Conservation (phyloP, 108 stramenopile species). For the Conticribra weissflogii region DNA sequence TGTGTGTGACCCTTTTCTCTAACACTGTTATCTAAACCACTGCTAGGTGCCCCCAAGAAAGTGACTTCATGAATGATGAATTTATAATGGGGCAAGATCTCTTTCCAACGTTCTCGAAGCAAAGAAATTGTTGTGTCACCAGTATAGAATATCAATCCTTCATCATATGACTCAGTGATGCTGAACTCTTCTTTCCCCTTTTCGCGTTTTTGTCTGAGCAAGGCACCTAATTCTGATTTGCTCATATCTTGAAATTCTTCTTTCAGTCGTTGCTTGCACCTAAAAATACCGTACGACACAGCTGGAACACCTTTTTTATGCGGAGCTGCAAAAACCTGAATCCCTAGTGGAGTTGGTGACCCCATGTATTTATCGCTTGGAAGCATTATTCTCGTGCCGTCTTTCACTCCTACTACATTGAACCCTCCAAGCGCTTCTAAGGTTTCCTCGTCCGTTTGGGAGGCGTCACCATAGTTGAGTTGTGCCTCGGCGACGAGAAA, state of each 20-base stretch:
- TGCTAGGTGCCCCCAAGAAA: constrained; percentile 54
- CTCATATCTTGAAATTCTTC: constrained; percentile 45
- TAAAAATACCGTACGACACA: constrained; percentile 56
- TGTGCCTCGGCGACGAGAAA: constrained; percentile 62
- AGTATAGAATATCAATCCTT: constrained; percentile 60
- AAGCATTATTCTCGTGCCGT: constrained; percentile 53
- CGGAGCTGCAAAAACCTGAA: constrained; percentile 54
- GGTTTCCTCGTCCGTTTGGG: constrained; percentile 59
- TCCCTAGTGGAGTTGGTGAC: constrained; percentile 56
- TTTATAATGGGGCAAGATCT: constrained; percentile 56
- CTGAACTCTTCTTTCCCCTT: constrained; percentile 14
- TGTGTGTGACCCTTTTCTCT: constrained; percentile 59
- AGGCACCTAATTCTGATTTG: constrained; percentile 47
- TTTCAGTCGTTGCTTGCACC: constrained; percentile 49
- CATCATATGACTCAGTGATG: constrained; percentile 54
- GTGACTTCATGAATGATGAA: constrained; percentile 63
- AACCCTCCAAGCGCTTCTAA: constrained; percentile 48
- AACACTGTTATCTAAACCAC: constrained; percentile 41
- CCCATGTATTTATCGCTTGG: constrained; percentile 43
- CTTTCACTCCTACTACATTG: constrained; percentile 37
- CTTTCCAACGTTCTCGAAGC: constrained; percentile 47
- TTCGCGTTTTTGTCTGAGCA: constrained; percentile 34
- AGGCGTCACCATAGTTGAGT: constrained; percentile 55
- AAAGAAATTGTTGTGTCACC: constrained; percentile 63
- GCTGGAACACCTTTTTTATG: constrained; percentile 61